Percentiles rank a stretch among this genome's conserved stretches.
These are phyloP conservation scores for Cantharellus cinnabarinus DNA, from an alignment of 768 basidiomycete genomes.

Conservation along the genomic window DNA sequence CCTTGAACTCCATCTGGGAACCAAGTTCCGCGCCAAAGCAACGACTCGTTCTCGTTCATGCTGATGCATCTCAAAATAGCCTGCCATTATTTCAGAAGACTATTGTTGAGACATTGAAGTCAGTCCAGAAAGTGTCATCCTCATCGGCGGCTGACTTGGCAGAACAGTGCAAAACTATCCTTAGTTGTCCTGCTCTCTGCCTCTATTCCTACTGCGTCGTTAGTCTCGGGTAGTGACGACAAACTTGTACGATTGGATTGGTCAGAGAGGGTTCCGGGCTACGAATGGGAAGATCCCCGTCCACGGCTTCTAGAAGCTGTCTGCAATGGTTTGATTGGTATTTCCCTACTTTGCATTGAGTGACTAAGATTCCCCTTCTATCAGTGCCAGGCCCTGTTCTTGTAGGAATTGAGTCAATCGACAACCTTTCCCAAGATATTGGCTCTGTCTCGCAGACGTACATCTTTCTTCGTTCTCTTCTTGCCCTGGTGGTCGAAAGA, in stretches of 20 bases:
- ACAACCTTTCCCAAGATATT: constrained; percentile 40
- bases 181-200: not conserved
- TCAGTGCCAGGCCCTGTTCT: constrained; percentile 31
- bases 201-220: not conserved
- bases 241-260: not conserved
- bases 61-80: not conserved
- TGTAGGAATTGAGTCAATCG: constrained; percentile 52
- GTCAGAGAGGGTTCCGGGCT: constrained; percentile 1
- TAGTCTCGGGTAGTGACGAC: not conserved
- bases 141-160: not conserved
- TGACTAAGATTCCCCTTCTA: not conserved
- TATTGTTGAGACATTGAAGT: not conserved
- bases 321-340: not conserved
- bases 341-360: not conserved
- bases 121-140: not conserved
- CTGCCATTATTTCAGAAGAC: not conserved
- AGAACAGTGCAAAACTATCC: not conserved
- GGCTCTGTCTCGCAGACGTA: constrained; percentile 34
- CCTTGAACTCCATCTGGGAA: too few species aligned
- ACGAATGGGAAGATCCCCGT: constrained; percentile 1
- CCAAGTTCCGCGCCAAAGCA: not conserved
- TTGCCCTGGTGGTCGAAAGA: constrained; percentile 10
- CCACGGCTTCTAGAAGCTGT: not conserved
- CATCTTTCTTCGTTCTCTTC: constrained; percentile 29
- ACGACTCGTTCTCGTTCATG: not conserved